Evolutionary conservation across 1,139 yeast species (phyloP).

Genomic region (Kodamaea derodonti): DNA sequence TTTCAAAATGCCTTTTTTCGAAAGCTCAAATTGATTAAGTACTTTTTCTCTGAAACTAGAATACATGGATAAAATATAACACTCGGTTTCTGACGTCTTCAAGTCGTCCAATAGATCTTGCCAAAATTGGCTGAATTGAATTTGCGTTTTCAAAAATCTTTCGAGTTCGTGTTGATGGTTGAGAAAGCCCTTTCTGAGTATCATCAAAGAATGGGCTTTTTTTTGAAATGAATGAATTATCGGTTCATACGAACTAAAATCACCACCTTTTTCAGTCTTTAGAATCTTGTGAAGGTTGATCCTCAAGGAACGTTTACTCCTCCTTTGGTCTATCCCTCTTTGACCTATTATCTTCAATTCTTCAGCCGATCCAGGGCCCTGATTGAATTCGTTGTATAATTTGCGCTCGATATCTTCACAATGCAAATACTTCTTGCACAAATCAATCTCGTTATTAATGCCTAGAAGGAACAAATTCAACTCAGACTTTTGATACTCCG

Average conservation of each 20-base stretch:
- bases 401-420: slow-evolving; percentile 2
- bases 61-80: slow-evolving; percentile 16
- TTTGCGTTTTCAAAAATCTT: slow-evolving; percentile 14
- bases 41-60: slow-evolving; percentile 17
- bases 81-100: neutral
- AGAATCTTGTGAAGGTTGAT: neutral
- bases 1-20: slow-evolving; percentile 5
- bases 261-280: neutral
- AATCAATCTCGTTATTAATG: slow-evolving; percentile 4
- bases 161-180: slow-evolving; percentile 1
- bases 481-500: slow-evolving; percentile 4
- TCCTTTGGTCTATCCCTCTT: neutral
- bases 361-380: slow-evolving; percentile 1
- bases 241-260: neutral
- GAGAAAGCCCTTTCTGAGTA: slow-evolving; percentile 2
- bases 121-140: slow-evolving; percentile 17
- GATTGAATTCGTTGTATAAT: slow-evolving; percentile 1
- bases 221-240: neutral
- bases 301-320: neutral
- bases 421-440: slow-evolving; percentile 2
- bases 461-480: slow-evolving; percentile 3
- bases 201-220: slow-evolving; percentile 2
- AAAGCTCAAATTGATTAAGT: slow-evolving; percentile 6
- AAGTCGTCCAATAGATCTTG: slow-evolving; percentile 9
- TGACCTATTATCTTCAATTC: slow-evolving; percentile 7